Evolutionary conservation across 208 protist species (phyloP), one percentile per base, ranked within the genome.

Genomic region (Trypanosomatidae sp.): DNA sequence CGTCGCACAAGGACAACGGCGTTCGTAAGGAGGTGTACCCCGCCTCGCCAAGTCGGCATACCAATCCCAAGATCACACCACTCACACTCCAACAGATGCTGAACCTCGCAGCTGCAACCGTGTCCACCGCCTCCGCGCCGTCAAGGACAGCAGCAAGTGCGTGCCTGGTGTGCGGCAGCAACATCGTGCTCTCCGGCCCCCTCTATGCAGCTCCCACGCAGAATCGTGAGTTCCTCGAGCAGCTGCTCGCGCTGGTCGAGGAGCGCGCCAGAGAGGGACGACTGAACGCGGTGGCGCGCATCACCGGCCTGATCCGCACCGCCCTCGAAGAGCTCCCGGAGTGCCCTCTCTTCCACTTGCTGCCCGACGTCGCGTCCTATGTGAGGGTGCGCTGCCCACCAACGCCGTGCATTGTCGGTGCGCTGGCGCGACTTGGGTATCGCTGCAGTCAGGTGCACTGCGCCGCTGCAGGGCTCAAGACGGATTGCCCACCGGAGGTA

Each of bases 201-300:
- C 73, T 99, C 13, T 99, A 98, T 89, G 83, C 78, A 9, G 93
- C 77, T 0, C 85, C 95, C 15, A 97, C 98, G 3, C 98, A 99
- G 74, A 84, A 95, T 66, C 25, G 10, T 6, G 78, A 83, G 1
- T 98, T 96, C 70, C 77, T 99, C 3, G 68, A 73, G 25, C 55
- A 87, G 39, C 76, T 97, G 15, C 76, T 98, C 3, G 76, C 66
- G 28, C 71, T 95, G 68, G 71, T 98, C 0, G 75, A 96, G 65
- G 71, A 86, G 65, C 91, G 93, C 53, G 80, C 80, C 44, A 73
- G 74, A n/a, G 81, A 85, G n/a, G 77, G 81, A 9, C 71, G 80
- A 39, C 74, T 96, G 58, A 91, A 77, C 77, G 73, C 77, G 0
- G 77, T 71, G 28, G 91, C 91, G 5, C 92, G 94, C 71, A 87